Evolutionary conservation across 2,329 filamentous ascomycete genomes (phyloP).

Genomic region (Trichothecium roseum): DNA sequence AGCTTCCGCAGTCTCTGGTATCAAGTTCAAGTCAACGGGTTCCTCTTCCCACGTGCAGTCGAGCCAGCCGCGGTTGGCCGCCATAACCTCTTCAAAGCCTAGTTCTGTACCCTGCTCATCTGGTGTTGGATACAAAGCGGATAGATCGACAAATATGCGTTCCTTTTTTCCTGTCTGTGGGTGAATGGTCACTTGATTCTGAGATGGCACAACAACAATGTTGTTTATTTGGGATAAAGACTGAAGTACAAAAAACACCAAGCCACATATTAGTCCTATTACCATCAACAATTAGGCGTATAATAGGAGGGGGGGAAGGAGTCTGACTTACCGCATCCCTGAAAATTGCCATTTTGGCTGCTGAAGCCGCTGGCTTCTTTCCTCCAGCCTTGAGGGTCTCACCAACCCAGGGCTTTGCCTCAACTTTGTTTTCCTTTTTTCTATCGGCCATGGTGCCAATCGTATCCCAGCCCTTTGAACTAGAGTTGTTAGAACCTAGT

Average conservation of each 20-base stretch:
- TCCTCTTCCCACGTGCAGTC: conserved; percentile 45
- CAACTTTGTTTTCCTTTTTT: conserved; percentile 86
- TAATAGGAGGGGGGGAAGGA: conserved; percentile 21
- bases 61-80: conserved; percentile 61
- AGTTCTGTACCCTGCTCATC: conserved; percentile 63
- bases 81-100: conserved; percentile 88
- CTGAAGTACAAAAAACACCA: conserved; percentile 37
- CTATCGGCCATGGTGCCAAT: conserved; percentile 80
- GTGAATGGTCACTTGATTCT: conserved; percentile 73
- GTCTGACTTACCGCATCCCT: conserved; percentile 71
- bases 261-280: conserved; percentile 84
- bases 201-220: conserved; percentile 57
- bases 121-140: conserved; percentile 72
- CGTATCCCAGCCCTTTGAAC: conserved; percentile 75
- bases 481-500: conserved; percentile 39
- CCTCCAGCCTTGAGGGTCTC: conserved; percentile 83
- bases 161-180: conserved; percentile 74
- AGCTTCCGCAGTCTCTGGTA: conserved; percentile 14
- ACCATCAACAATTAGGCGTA: conserved; percentile 68
- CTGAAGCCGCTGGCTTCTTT: conserved; percentile 51
- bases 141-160: conserved; percentile 77
- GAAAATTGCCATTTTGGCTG: conserved; percentile 81
- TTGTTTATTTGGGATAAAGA: conserved; percentile 51
- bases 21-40: conserved; percentile 20
- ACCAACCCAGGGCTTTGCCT: conserved; percentile 82